Evolutionary conservation across 2,329 filamentous ascomycete genomes (phyloP).

Genomic region (Calcarisporium arbuscula): DNA sequence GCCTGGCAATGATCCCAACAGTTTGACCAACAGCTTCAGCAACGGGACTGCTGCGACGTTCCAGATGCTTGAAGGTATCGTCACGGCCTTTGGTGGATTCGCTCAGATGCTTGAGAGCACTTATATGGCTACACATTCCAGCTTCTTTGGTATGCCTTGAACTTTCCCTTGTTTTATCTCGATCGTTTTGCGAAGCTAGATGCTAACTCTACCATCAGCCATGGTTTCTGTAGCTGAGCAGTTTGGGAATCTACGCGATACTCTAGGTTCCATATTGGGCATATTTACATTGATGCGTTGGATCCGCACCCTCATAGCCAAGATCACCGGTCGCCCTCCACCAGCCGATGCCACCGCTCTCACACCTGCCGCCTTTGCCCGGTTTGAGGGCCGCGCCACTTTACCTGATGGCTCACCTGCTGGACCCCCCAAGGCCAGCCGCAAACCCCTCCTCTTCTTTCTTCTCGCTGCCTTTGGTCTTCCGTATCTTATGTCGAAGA

Average conservation of each 20-base stretch:
- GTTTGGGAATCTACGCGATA: slow-evolving; percentile 87
- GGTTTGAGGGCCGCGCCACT: slow-evolving; percentile 67
- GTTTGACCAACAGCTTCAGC: slow-evolving; percentile 89
- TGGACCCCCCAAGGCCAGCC: slow-evolving; percentile 70
- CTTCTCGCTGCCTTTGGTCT: slow-evolving; percentile 88
- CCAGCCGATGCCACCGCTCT: slow-evolving; percentile 82
- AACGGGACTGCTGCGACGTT: slow-evolving; percentile 96
- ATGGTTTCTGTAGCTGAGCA: slow-evolving; percentile 99
- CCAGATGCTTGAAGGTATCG: slow-evolving; percentile 95
- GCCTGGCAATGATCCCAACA: slow-evolving; percentile 77
- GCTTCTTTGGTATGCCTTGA: slow-evolving; percentile 76
- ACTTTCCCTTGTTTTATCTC: not conserved
- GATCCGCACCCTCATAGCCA: slow-evolving; percentile 86
- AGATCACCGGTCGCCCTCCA: slow-evolving; percentile 83
- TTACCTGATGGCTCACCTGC: slow-evolving; percentile 57
- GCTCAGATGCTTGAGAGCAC: slow-evolving; percentile 99
- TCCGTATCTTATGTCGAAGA: slow-evolving; percentile 94
- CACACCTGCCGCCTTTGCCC: slow-evolving; percentile 85
- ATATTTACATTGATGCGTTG: slow-evolving; percentile 96
- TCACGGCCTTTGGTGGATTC: slow-evolving; percentile 93
- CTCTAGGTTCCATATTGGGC: slow-evolving; percentile 84
- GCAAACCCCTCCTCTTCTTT: slow-evolving; percentile 96
- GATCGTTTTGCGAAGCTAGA: not conserved
- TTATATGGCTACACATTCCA: slow-evolving; percentile 98
- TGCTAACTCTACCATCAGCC: slow-evolving; percentile 42